Conservation (phyloP, 768 basidiomycete species). For the Leccinellum albellum region DNA sequence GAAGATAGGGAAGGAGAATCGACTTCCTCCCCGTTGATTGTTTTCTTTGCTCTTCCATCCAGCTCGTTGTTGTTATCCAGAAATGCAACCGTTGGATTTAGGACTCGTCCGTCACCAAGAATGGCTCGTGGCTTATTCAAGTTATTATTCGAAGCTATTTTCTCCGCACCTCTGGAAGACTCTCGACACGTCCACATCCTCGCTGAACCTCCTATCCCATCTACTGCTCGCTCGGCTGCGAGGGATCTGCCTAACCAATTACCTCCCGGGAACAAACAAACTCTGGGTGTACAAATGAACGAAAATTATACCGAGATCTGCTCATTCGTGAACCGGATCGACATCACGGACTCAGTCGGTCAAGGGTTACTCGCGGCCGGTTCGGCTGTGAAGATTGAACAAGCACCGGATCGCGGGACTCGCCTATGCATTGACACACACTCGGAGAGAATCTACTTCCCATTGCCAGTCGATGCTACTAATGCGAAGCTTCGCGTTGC, state of each 20-base stretch:
- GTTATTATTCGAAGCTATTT: slow-evolving; percentile 17
- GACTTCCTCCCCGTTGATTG: slow-evolving; percentile 17
- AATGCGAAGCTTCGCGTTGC: slow-evolving; percentile 44
- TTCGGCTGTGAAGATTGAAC: slow-evolving; percentile 16
- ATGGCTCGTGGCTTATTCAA: background rate
- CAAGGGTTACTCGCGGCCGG: slow-evolving; percentile 17
- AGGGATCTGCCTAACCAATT: background rate
- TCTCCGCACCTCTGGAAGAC: slow-evolving; percentile 16
- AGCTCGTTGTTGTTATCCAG: slow-evolving; percentile 13
- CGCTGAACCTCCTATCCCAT: slow-evolving; percentile 15
- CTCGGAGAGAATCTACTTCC: slow-evolving; percentile 34
- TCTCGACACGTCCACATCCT: slow-evolving; percentile 24
- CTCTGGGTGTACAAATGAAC: slow-evolving; percentile 16
- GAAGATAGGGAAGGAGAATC: slow-evolving; percentile 18
- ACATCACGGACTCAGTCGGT: slow-evolving; percentile 22
- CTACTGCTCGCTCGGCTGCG: background rate
- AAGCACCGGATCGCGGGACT: background rate
- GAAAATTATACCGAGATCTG: slow-evolving; percentile 9
- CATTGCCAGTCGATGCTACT: slow-evolving; percentile 40
- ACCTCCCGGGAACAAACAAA: slow-evolving; percentile 12
- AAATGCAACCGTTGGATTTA: slow-evolving; percentile 15
- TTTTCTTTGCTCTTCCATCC: slow-evolving; percentile 23
- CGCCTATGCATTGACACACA: slow-evolving; percentile 15
- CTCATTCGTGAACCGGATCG: slow-evolving; percentile 18
- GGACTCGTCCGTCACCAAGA: slow-evolving; percentile 17